Base-by-base conservation (phyloP, 2,329 filamentous ascomycete species). In the Nannizziopsis arthrosporioides region DNA sequence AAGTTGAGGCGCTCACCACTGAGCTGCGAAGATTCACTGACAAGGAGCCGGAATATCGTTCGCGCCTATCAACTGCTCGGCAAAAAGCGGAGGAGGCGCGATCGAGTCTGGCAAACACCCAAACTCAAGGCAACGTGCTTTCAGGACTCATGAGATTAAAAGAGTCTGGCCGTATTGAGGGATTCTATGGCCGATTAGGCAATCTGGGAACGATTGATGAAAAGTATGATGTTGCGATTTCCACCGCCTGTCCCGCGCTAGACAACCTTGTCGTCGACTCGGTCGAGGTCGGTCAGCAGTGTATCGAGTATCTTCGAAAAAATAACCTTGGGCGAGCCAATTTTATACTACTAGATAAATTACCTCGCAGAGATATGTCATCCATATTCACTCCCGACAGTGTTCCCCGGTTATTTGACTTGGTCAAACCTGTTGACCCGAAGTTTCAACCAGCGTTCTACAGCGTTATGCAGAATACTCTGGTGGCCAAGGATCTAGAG, bases 191-290 rank as follows among this genome's bases (percentile, higher is more conserved):
- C 19, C 82, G 92, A 30, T 80, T 98, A 3, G 93, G 92, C 8
- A 95, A 96, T 57, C 77, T 98, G 1, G 92, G 92, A 38, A 82
- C 85, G 0, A 98, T 98, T 56, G 89, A 98, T 59, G 76, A 85
- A 62, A 86, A 85, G 66, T 98, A 94, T 64, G 92, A 98, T 60
- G 80, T 98, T 38, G 92, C 92, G n/a, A 94, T 98, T 52, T 98
- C 93, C 0, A 98, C 92, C 0, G 93, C 92, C 9, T 96, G 92
- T 57, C 82, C 85, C 40, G 77, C 84, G 2, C 77, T 98, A 8
- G 87, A 98, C 66, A 94, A 96, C 61, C 89, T 98, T 66, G 90
- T 98, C 8, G 94, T 94, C 0, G 92, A 96, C 59, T 89, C 86
- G 0, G 90, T 96, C 11, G 92, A 96, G 59, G 85, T 88, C 50